Base-by-base conservation (phyloP, 2,329 filamentous ascomycete genomes). In the Ceratocystiopsis sp. region DNA sequence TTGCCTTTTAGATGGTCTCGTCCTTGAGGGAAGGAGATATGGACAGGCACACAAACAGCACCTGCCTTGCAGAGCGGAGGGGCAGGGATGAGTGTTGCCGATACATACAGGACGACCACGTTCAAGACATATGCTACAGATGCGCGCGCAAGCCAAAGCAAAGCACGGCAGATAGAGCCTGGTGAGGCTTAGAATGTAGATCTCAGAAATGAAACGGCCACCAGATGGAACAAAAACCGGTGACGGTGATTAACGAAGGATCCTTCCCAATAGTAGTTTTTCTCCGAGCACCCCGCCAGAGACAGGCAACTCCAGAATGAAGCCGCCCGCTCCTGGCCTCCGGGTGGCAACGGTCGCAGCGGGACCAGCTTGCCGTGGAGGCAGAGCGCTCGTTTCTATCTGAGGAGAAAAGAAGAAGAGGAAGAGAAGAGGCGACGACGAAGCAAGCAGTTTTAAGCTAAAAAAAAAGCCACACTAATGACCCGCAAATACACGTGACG, bases 181-280 rank as follows among this genome's bases (percentile, higher is more conserved):
- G 25, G 10, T 8, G 25, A 29, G 25, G 25, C 25, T 29, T 29
- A 29, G 25, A 29, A 66, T 71, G 68, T 71, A 68, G 67, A 71
- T 71, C 67, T 67, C 66, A 54, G 62, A 62, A 68, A 69, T 71
- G 68, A 71, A 71, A 71, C 68, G 63, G 59, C 61, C 63, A 59
- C 58, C 63, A 65, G 66, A 71, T 61, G 58, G 45, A 56, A 52
- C 10, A 29, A 29, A 29, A 60, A 60, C 62, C 62, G 62, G 53
- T 61, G 65, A 59, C 65, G 53, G 68, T 66, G 68, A 71, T 71
- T 71, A 71, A 71, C 67, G 67, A 70, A 61, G 65, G 67, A 70
- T 67, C 66, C 49, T 54, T 57, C 54, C 54, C 56, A 48, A 48
- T 49, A 51, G 47, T 8, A 21, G 45, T 63, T 66, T 53, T 59